Evolutionary conservation across 2,329 filamentous ascomycete genomes (phyloP).

Genomic region (Coniochaeta hoffmannii): DNA sequence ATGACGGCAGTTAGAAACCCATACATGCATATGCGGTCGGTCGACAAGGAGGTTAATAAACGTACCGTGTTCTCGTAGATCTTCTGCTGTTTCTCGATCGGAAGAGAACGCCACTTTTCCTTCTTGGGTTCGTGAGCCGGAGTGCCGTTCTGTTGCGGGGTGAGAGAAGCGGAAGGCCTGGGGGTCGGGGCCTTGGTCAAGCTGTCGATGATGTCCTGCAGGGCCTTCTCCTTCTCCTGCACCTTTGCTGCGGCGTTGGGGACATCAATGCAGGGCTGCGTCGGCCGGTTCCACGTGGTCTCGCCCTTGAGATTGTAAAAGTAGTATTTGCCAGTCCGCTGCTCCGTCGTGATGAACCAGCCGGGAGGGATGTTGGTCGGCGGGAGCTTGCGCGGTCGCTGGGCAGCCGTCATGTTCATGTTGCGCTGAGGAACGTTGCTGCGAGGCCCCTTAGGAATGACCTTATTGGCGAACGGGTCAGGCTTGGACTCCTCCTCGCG

Average conservation of each 20-base stretch:
- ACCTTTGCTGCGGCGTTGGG: slow-evolving; percentile 59
- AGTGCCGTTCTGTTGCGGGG: slow-evolving; percentile 53
- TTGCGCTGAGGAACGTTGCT: slow-evolving; percentile 52
- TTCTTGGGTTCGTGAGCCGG: slow-evolving; percentile 51
- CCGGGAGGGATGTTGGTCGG: slow-evolving; percentile 63
- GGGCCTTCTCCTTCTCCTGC: slow-evolving; percentile 57
- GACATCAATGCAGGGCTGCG: slow-evolving; percentile 56
- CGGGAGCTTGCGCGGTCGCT: slow-evolving; percentile 47
- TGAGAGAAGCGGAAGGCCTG: slow-evolving; percentile 48
- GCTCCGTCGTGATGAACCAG: slow-evolving; percentile 73
- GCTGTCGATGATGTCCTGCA: slow-evolving; percentile 80
- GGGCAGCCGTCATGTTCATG: slow-evolving; percentile 37
- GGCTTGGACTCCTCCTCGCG: slow-evolving; percentile 35
- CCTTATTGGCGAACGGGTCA: slow-evolving; percentile 36
- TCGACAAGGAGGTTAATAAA: slow-evolving; percentile 10
- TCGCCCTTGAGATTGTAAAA: slow-evolving; percentile 75
- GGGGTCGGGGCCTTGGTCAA: slow-evolving; percentile 65
- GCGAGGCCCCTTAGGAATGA: slow-evolving; percentile 51
- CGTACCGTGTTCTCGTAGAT: slow-evolving; percentile 89
- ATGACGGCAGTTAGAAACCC: not conserved
- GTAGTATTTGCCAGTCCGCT: slow-evolving; percentile 61
- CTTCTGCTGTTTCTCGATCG: slow-evolving; percentile 85
- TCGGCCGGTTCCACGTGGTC: slow-evolving; percentile 78
- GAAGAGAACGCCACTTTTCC: slow-evolving; percentile 63
- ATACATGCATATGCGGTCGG: slow-evolving; percentile 6